Conservation (phyloP, 805 yeast species). For the Hanseniaspora vineae region DNA sequence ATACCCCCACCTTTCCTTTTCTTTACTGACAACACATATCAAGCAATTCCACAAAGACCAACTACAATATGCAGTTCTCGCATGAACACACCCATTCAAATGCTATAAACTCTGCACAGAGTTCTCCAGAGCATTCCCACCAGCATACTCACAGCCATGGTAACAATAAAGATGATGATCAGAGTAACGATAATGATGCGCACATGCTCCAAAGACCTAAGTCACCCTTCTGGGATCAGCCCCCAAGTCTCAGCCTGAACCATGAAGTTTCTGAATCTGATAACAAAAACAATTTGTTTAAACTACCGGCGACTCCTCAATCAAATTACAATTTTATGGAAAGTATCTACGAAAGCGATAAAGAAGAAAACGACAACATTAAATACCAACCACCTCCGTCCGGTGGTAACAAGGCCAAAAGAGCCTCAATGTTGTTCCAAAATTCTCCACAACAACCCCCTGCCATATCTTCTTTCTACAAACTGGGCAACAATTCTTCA, state of each 20-base stretch:
- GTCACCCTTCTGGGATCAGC: conserved; percentile 1
- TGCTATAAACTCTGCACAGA: neutral
- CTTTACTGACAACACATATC: too few species aligned
- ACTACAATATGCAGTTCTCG: neutral
- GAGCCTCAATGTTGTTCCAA: neutral
- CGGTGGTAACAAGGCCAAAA: conserved; percentile 2
- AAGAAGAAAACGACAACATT: neutral
- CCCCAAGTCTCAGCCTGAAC: neutral
- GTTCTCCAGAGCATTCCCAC: neutral
- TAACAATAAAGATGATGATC: neutral
- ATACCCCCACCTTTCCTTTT: too few species aligned
- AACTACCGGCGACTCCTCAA: conserved; percentile 2
- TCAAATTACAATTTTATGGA: conserved; percentile 3
- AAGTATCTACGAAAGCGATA: conserved; percentile 6
- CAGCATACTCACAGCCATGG: neutral
- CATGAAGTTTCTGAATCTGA: neutral
- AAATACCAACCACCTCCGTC: neutral
- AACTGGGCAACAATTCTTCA: conserved; percentile 22
- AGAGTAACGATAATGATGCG: neutral
- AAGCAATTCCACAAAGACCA: too few species aligned
- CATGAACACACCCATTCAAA: neutral
- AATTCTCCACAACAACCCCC: neutral
- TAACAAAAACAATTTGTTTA: neutral
- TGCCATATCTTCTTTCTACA: conserved; percentile 8
- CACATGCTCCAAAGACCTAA: neutral